These are phyloP conservation scores for Quercus tomentella DNA, from an alignment of 331 rosid genomes.

Conservation along the genomic window DNA sequence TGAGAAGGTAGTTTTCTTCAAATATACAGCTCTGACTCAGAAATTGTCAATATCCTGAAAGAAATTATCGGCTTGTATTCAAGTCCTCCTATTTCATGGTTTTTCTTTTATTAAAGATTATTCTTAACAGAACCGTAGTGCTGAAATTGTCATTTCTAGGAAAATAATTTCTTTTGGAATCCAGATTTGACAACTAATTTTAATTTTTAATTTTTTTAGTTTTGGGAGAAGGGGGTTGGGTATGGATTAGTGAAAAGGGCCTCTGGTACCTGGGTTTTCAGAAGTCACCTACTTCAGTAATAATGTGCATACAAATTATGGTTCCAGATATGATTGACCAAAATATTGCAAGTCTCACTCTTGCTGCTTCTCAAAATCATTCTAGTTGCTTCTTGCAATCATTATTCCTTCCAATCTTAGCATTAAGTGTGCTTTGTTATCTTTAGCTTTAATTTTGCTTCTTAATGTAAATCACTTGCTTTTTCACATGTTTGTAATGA, in stretches of 20 bases:
- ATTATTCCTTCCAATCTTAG: not conserved
- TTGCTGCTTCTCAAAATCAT: not conserved
- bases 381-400: not conserved
- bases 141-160: not conserved
- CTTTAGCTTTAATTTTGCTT: not conserved
- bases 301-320: not conserved
- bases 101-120: not conserved
- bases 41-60: not conserved
- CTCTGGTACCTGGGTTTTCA: not conserved
- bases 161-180: not conserved
- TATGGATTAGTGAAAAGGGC: not conserved
- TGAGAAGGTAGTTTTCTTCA: not conserved
- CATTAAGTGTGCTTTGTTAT: not conserved
- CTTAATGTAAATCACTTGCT: not conserved
- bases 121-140: not conserved
- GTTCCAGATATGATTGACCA: not conserved
- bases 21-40: not conserved
- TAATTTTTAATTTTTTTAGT: not conserved
- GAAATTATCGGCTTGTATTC: not conserved
- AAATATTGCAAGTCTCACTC: not conserved
- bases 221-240: not conserved
- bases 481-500: not conserved
- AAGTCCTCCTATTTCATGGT: not conserved
- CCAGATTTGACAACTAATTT: not conserved
- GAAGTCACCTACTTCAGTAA: not conserved